Conservation (phyloP, 2,329 filamentous ascomycete species). For the Aspergillus alliaceus region DNA sequence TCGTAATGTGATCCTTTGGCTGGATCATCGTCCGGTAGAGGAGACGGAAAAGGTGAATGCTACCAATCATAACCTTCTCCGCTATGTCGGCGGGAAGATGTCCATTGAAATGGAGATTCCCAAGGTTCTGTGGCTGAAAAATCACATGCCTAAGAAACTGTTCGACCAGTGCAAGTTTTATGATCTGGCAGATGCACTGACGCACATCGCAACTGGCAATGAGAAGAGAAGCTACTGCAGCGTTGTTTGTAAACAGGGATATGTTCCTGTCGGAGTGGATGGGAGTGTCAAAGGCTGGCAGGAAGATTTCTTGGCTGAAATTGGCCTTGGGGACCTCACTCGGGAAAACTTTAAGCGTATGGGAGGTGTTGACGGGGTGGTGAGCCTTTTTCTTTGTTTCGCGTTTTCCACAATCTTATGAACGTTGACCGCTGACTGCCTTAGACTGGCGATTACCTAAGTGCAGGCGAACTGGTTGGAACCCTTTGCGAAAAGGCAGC, state of each 20-base stretch:
- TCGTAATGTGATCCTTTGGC: constrained; percentile 94
- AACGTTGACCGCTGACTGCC: constrained; percentile 8
- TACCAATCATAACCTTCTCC: constrained; percentile 86
- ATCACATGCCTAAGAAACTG: constrained; percentile 89
- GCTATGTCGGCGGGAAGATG: constrained; percentile 97
- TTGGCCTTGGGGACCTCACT: constrained; percentile 81
- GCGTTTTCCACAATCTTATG: not conserved
- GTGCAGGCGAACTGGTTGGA: constrained; percentile 88
- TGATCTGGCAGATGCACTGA: constrained; percentile 88
- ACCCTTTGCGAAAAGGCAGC: constrained; percentile 81
- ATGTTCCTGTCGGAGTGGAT: constrained; percentile 93
- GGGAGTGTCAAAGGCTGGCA: constrained; percentile 98
- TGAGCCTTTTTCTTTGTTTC: constrained; percentile 58
- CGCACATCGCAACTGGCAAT: constrained; percentile 87
- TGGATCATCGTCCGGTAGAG: constrained; percentile 87
- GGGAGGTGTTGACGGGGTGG: constrained; percentile 92
- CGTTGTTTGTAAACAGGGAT: constrained; percentile 96
- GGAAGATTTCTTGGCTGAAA: constrained; percentile 83
- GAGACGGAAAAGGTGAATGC: constrained; percentile 94
- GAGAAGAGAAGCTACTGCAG: constrained; percentile 94
- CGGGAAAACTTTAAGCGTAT: constrained; percentile 89
- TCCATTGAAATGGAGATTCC: constrained; percentile 99
- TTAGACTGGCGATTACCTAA: constrained; percentile 87
- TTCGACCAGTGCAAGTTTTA: constrained; percentile 97
- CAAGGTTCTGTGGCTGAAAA: constrained; percentile 97